Conservation (phyloP, 129 eudicot species). For the Oenanthe sinensis region DNA sequence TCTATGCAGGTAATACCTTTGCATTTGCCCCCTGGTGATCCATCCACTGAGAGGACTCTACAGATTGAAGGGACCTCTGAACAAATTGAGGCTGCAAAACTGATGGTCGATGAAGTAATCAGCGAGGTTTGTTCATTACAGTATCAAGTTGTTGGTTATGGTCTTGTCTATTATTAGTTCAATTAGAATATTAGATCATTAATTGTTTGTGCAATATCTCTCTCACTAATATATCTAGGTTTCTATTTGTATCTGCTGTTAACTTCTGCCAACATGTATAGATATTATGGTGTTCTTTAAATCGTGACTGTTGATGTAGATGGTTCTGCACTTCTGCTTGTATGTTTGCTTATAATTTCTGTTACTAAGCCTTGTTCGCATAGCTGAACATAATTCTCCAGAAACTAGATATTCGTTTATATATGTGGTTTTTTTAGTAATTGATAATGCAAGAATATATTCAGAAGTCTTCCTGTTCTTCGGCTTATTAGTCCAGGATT, state of each 20-base stretch:
- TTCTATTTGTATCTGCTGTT: neutral
- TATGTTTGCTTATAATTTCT: neutral
- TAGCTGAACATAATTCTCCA: neutral
- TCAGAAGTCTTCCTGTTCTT: neutral
- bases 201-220: neutral
- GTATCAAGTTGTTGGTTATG: constrained; percentile 19
- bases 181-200: too few species aligned
- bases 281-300: neutral
- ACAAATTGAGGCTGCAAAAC: constrained; percentile 86
- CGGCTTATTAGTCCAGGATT: too few species aligned
- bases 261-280: neutral
- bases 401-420: neutral
- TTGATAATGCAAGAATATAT: neutral
- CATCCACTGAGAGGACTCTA: constrained; percentile 70
- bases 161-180: constrained; percentile 15
- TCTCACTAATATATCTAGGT: neutral
- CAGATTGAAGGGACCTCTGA: constrained; percentile 88
- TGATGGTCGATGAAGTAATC: constrained; percentile 77
- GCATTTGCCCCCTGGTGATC: constrained; percentile 87
- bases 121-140: constrained; percentile 70
- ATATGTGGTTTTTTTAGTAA: neutral
- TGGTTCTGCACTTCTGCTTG: neutral
- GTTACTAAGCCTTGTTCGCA: neutral
- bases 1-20: constrained; percentile 75
- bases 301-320: neutral